phyloP scores from a whole-genome alignment of 192 early-diverging fungal genomes.

The Allomyces javanicus region DNA sequence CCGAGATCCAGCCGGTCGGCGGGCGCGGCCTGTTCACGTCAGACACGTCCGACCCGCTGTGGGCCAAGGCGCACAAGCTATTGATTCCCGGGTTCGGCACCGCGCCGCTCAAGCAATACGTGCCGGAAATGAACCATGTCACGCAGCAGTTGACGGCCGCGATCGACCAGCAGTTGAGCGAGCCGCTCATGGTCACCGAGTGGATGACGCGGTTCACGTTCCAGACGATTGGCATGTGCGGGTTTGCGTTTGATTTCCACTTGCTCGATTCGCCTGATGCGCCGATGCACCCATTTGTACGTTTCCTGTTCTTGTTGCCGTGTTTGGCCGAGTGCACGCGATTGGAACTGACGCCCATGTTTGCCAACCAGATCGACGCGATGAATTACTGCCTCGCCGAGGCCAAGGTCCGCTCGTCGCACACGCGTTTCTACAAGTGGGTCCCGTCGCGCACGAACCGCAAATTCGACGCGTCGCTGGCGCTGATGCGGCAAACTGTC shows the following conservation, averaged over 20 bases:
- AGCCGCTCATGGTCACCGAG: conserved; percentile 15
- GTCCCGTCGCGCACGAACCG: conserved; percentile 20
- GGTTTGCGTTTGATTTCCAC: conserved; percentile 34
- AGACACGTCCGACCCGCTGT: conserved; percentile 23
- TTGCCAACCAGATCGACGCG: conserved; percentile 1
- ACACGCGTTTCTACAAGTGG: conserved; percentile 18
- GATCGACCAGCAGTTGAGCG: conserved; percentile 12
- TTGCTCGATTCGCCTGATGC: conserved; percentile 12
- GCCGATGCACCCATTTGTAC: conserved; percentile 13
- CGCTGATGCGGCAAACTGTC: conserved; percentile 23
- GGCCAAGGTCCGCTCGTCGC: conserved; percentile 8
- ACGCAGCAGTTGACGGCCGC: conserved; percentile 10
- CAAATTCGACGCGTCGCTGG: conserved; percentile 12
- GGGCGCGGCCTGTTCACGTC: conserved; percentile 31
- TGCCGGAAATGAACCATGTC: conserved; percentile 19
- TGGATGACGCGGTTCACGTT: conserved; percentile 36
- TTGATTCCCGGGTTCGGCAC: conserved; percentile 35
- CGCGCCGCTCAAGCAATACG: conserved; percentile 17
- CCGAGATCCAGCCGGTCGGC: conserved; percentile 18
- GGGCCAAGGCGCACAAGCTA: conserved; percentile 34
- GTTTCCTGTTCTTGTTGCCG: neutral
- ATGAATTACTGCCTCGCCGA: conserved; percentile 19
- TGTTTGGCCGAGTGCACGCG: neutral
- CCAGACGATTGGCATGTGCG: conserved; percentile 30
- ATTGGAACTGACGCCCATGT: neutral